phyloP scores from a whole-genome alignment of 371 early-diverging fungal species.

The Mucor saturninus region DNA sequence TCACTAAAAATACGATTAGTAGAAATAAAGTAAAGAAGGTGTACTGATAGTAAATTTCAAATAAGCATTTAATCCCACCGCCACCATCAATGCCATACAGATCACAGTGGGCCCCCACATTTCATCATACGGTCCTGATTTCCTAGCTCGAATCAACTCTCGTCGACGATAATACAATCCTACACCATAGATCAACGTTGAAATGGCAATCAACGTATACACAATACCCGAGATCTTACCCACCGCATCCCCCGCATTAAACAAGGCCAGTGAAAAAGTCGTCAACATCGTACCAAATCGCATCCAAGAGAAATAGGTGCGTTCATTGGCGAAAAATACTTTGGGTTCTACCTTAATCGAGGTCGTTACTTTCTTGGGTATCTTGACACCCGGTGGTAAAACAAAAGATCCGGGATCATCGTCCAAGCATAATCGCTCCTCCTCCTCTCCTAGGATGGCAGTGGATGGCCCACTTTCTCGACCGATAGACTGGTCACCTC shows the following conservation, averaged over 20 bases:
- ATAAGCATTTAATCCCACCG: constrained; percentile 86
- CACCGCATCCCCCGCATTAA: constrained; percentile 85
- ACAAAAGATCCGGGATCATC: too few relatives aligned
- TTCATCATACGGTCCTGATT: constrained; percentile 80
- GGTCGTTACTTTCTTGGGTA: constrained; percentile 71
- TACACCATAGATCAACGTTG: constrained; percentile 87
- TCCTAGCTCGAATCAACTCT: constrained; percentile 68
- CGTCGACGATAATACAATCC: constrained; percentile 96
- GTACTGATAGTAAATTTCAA: constrained; percentile 65
- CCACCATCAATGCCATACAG: constrained; percentile 85
- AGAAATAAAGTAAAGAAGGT: constrained; percentile 16
- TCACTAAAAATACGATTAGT: background rate
- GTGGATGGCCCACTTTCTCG: too few relatives aligned
- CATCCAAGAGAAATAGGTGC: constrained; percentile 96
- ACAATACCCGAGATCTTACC: constrained; percentile 76
- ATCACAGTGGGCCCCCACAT: constrained; percentile 84
- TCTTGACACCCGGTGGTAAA: constrained; percentile 56
- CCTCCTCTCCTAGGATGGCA: too few relatives aligned
- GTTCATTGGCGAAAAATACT: constrained; percentile 99
- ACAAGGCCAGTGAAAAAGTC: constrained; percentile 78
- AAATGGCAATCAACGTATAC: constrained; percentile 81
- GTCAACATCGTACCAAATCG: constrained; percentile 77
- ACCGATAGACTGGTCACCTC: too few relatives aligned
- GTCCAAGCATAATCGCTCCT: too few relatives aligned
- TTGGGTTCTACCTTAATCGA: constrained; percentile 98